Evolutionary conservation across 2,329 filamentous ascomycete genomes (phyloP), one percentile per base, ranked within the genome.

Genomic region (Thielaviopsis musarum): DNA sequence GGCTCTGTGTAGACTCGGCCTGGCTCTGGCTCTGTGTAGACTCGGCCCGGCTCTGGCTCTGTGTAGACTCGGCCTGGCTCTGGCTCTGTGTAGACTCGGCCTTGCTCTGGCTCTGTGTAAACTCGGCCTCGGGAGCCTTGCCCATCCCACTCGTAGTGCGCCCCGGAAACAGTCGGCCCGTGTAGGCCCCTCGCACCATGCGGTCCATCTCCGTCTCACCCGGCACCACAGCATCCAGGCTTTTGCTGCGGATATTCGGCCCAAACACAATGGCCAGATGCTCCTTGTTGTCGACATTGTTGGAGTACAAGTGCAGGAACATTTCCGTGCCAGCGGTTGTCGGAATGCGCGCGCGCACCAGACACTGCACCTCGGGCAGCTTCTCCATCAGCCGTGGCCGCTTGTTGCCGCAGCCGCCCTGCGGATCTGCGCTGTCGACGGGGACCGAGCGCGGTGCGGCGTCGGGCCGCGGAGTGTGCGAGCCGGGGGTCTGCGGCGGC

Each of bases 201-300:
- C 93, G 83, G 68, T 93, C 88, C 75, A 88, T 81, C 70, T 94
- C 88, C 1, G 87, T 91, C 74, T 94, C 88, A 9, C 87, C 87
- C 19, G 84, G 80, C 26, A 85, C 74, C 52, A 80, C 78, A 15
- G 82, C 82, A 69, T 93, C 87, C 9, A 94, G 75, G 58, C 79
- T 82, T 71, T 78, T 70, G 74, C 83, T 82, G 69, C 93, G 80
- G 65, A 97, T 96, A 54, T 84, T 77, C 61, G 85, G 84, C 2
- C 93, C 93, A 70, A 98, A 98, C 0, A 98, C 93, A 67, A 98
- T 97, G 19, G 93, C 93, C 57, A 98, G 74, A 69, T 98, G 93
- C 69, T 98, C 93, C 72, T 98, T 98, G 64, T 85, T 88, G 70
- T 98, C 93, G 6, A 88, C 82, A 66, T 87, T 87, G 72, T 98